Percentiles rank a stretch among this genome's conserved stretches.
Conservation (phyloP, 2,329 filamentous ascomycete genomes). For the Verticillium nubilum region DNA sequence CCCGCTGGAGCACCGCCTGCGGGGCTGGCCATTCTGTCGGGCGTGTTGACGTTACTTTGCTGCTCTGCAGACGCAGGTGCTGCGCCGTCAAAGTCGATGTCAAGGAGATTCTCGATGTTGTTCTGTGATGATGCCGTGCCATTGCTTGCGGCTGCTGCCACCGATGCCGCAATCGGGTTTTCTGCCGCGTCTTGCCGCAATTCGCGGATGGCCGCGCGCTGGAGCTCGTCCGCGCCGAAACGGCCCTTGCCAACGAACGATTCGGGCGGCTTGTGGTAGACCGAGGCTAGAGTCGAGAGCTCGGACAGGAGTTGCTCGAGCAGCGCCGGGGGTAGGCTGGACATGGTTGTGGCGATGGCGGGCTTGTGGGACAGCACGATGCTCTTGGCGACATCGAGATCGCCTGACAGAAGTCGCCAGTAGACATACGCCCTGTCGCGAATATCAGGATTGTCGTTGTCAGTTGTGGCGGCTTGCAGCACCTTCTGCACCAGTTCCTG, state of each 20-base stretch:
- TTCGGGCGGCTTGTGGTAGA: constrained; percentile 97
- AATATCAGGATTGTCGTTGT: constrained; percentile 97
- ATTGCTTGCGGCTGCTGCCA: constrained; percentile 58
- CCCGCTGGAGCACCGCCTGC: constrained; percentile 34
- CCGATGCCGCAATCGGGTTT: constrained; percentile 87
- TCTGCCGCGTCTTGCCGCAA: constrained; percentile 87
- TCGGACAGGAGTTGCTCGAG: constrained; percentile 88
- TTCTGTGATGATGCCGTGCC: constrained; percentile 50
- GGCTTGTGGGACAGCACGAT: constrained; percentile 93
- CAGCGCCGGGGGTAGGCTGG: constrained; percentile 74
- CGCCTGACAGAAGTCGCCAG: constrained; percentile 91
- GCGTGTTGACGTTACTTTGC: constrained; percentile 51
- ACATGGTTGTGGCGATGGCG: constrained; percentile 90
- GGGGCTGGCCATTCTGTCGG: constrained; percentile 64
- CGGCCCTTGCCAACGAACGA: constrained; percentile 96
- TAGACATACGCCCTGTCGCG: constrained; percentile 96
- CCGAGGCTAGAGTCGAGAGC: constrained; percentile 89
- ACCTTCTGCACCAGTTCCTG: constrained; percentile 93
- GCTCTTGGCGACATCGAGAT: constrained; percentile 80
- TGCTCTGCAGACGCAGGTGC: constrained; percentile 80
- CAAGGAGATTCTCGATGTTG: constrained; percentile 91
- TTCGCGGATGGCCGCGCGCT: constrained; percentile 93
- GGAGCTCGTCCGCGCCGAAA: constrained; percentile 89
- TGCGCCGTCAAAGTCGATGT: constrained; percentile 93
- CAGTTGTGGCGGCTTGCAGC: constrained; percentile 82